Evolutionary conservation across 2,329 filamentous ascomycete species (phyloP), one percentile per base, ranked within the genome.

Genomic region (Nigrospora sphaerica): DNA sequence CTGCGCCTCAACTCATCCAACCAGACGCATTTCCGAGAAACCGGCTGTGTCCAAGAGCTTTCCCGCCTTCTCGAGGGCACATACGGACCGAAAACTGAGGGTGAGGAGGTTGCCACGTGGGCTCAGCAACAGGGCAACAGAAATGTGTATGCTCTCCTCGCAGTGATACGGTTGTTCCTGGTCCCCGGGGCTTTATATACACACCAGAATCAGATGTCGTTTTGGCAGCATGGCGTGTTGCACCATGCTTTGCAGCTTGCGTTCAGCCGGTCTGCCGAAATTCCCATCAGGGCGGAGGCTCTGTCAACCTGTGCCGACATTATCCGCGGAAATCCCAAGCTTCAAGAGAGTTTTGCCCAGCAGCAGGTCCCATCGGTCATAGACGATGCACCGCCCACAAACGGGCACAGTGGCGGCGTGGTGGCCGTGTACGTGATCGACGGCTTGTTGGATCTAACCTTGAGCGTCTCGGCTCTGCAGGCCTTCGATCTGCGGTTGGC

Each of bases 21-120:
- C 59, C 93, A 98, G 65, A 88, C 89, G 12, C 83, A 92, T 46
- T 97, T 98, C 64, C 80, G 92, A 47, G 93, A 98, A 63, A 92
- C 88, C 39, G 90, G 89, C 1, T 91, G 85, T 59, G 81, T 95
- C 13, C 75, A 78, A 18, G 84, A 83, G 54, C 72, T 96, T 41
- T 77, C 83, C 14, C 77, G 77, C 34, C 72, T 97, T 32, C 72
- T 95, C 17, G 75, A 78, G 57, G 74, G 78, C 52, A 73, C 77
- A 45, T 70, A 77, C 50, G 68, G 76, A 54, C 72, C 75, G 47
- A 68, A 73, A 46, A 73, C 75, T 35, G 69, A 74, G 16, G 74
- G 74, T 19, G 73, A 75, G 42, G 80, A 83, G 51, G 73, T 87
- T 46, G 85, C 85, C 12, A 75, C 79, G 19, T 95, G 88, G 87